Conservation (phyloP, 2,329 filamentous ascomycete species). For the Nigrospora osmanthi region DNA sequence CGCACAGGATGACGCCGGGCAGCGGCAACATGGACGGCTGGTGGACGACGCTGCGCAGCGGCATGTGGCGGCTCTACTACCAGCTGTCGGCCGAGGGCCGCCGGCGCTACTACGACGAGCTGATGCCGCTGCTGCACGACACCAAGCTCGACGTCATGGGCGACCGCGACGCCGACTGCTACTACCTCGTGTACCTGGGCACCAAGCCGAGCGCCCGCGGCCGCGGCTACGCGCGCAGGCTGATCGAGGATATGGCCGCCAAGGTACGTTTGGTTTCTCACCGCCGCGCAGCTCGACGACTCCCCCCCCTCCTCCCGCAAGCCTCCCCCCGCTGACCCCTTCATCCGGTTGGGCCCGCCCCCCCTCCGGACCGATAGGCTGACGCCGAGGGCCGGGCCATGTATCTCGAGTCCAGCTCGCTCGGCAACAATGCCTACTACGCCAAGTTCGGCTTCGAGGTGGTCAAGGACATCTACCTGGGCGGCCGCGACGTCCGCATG, state of each 20-base stretch:
- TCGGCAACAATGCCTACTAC: slow-evolving; percentile 64
- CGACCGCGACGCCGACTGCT: slow-evolving; percentile 57
- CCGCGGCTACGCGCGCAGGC: slow-evolving; percentile 63
- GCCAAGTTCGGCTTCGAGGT: slow-evolving; percentile 66
- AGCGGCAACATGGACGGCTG: slow-evolving; percentile 61
- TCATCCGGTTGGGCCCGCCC: neutral
- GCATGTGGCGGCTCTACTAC: slow-evolving; percentile 71
- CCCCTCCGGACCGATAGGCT: slow-evolving; percentile 34
- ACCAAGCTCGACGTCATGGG: slow-evolving; percentile 65
- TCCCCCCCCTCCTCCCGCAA: no score
- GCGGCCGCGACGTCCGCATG: slow-evolving; percentile 40
- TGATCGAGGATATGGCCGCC: slow-evolving; percentile 62
- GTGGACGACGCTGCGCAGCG: slow-evolving; percentile 63
- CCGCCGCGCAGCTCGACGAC: no score
- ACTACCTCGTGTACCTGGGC: slow-evolving; percentile 80
- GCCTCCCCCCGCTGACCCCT: neutral
- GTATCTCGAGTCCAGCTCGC: slow-evolving; percentile 73
- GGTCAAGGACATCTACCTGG: slow-evolving; percentile 55
- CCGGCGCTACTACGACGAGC: slow-evolving; percentile 68
- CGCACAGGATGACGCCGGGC: slow-evolving; percentile 63
- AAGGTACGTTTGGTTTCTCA: slow-evolving; percentile 42
- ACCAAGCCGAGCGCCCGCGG: slow-evolving; percentile 64
- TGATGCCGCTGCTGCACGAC: slow-evolving; percentile 65
- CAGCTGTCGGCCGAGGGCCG: slow-evolving; percentile 65
- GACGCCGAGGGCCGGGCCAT: slow-evolving; percentile 60